These are phyloP conservation scores for Hygrophorus pudorinus DNA, from an alignment of 768 basidiomycete genomes.

Conservation along the genomic window DNA sequence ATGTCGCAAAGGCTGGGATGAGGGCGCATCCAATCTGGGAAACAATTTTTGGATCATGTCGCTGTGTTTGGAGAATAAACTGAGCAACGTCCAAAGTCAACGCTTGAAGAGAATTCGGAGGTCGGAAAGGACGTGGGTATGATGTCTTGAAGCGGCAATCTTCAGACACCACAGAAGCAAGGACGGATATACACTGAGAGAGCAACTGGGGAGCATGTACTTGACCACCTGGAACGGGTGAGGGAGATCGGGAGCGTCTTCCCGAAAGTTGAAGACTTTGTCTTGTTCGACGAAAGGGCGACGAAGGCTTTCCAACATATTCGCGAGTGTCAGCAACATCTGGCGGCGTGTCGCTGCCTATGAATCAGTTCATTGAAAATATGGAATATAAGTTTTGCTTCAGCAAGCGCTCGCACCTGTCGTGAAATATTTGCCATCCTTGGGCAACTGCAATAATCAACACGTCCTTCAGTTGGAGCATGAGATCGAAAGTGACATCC, in stretches of 20 bases:
- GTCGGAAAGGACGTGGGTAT: constrained; percentile 50
- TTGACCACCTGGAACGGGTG: constrained; percentile 23
- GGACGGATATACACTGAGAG: constrained; percentile 46
- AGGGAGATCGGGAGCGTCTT: constrained; percentile 43
- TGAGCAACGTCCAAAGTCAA: constrained; percentile 63
- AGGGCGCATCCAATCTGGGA: constrained; percentile 58
- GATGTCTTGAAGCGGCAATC: constrained; percentile 63
- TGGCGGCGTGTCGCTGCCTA: too few relatives aligned
- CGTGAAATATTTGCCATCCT: constrained; percentile 57
- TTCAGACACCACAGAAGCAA: constrained; percentile 55
- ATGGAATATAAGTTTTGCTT: not conserved
- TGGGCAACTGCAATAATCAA: constrained; percentile 43
- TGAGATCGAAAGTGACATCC: constrained; percentile 54
- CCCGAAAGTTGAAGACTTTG: constrained; percentile 31
- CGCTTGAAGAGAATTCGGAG: constrained; percentile 70
- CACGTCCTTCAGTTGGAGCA: constrained; percentile 45
- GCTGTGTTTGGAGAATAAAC: constrained; percentile 48
- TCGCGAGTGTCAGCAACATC: constrained; percentile 1
- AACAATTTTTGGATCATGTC: constrained; percentile 38
- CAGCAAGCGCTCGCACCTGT: constrained; percentile 25
- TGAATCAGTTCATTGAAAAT: too few relatives aligned
- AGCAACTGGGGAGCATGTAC: constrained; percentile 42
- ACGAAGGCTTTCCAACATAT: constrained; percentile 20
- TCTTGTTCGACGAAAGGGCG: constrained; percentile 36
- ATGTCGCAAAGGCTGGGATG: constrained; percentile 68